These are phyloP conservation scores for Poteriospumella lacustris DNA, from an alignment of 108 stramenopile species.

Conservation along the genomic window DNA sequence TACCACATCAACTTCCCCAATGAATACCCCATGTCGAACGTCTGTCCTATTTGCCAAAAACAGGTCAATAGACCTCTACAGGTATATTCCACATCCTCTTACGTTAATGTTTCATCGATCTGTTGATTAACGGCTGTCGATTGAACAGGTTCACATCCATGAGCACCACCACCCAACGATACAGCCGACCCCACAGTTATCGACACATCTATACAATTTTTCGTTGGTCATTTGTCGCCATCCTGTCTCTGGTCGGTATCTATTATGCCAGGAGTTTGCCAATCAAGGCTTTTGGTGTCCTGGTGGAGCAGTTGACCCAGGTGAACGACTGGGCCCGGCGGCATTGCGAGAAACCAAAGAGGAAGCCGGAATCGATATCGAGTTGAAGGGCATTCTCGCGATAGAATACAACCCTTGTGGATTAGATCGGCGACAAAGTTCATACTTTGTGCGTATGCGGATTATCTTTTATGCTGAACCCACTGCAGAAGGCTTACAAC, in stretches of 20 bases:
- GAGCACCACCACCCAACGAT: too few species aligned
- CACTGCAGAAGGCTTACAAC: not conserved
- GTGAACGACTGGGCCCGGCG: not conserved
- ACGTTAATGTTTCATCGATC: too few species aligned
- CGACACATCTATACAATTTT: too few species aligned
- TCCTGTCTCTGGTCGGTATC: not conserved
- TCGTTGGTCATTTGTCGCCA: too few species aligned
- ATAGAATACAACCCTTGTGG: not conserved
- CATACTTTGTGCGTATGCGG: not conserved
- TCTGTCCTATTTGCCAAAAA: not conserved
- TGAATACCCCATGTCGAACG: not conserved
- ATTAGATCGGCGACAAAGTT: too few species aligned
- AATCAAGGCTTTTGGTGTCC: conserved; percentile 10
- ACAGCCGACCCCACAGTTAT: too few species aligned
- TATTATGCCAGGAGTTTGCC: not conserved
- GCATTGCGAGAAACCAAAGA: not conserved
- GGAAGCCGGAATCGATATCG: conserved; percentile 12
- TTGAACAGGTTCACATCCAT: too few species aligned
- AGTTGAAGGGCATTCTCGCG: conserved; percentile 11
- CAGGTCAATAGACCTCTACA: not conserved
- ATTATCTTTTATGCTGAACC: conserved; percentile 13
- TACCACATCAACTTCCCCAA: conserved; percentile 11
- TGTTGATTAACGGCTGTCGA: too few species aligned
- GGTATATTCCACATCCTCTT: too few species aligned
- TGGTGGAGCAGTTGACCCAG: conserved; percentile 2